Evolutionary conservation across 371 early-diverging fungal species (phyloP).

Genomic region (Catenaria anguillulae): DNA sequence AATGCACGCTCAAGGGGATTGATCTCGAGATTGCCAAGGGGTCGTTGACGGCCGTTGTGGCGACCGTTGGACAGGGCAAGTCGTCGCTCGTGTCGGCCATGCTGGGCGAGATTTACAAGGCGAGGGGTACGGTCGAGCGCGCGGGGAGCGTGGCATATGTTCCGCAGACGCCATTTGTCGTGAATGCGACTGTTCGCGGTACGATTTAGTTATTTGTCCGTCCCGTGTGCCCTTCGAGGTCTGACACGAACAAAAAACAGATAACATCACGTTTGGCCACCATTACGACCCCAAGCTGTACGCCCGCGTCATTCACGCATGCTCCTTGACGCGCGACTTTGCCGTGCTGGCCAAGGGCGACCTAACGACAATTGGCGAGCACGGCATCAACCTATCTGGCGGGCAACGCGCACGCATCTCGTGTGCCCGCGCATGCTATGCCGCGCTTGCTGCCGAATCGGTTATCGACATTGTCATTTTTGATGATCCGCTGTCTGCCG

Average conservation of each 20-base stretch:
- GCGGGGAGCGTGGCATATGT: slow-evolving; percentile 78
- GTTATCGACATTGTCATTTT: slow-evolving; percentile 1
- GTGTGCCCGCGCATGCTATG: slow-evolving; percentile 62
- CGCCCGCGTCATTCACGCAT: slow-evolving; percentile 23
- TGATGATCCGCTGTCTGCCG: slow-evolving; percentile 15
- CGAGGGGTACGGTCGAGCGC: slow-evolving; percentile 21
- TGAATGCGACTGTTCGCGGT: slow-evolving; percentile 70
- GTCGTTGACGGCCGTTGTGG: slow-evolving; percentile 63
- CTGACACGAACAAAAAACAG: too few relatives aligned
- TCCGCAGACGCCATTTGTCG: slow-evolving; percentile 80
- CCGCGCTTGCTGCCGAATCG: too few relatives aligned
- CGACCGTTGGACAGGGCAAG: slow-evolving; percentile 78
- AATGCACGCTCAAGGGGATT: slow-evolving; percentile 38
- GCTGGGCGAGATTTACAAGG: slow-evolving; percentile 69
- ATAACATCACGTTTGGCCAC: slow-evolving; percentile 84
- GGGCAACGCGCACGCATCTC: slow-evolving; percentile 51
- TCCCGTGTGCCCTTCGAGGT: too few relatives aligned
- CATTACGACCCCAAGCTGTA: slow-evolving; percentile 60
- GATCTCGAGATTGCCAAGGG: slow-evolving; percentile 45
- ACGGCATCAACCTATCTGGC: slow-evolving; percentile 26
- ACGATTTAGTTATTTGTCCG: too few relatives aligned
- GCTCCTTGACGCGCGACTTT: slow-evolving; percentile 17
- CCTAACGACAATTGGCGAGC: slow-evolving; percentile 19
- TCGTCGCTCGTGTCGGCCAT: slow-evolving; percentile 65
- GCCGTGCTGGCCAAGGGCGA: slow-evolving; percentile 17